phyloP scores from a whole-genome alignment of 306 rosid genomes.

The Trichosanthes truncata region DNA sequence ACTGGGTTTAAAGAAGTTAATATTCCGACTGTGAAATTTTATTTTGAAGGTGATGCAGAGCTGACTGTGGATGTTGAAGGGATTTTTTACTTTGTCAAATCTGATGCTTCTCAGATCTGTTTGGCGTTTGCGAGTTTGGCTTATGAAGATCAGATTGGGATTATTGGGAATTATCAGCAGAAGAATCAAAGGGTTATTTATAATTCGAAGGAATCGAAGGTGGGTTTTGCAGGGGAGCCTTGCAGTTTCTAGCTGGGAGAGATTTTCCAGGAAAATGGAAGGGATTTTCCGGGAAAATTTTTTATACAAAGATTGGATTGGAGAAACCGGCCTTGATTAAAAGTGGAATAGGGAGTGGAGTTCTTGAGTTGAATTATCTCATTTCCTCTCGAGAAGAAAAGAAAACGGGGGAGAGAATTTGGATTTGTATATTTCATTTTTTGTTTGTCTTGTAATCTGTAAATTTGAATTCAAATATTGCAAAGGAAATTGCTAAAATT shows the following conservation, averaged over 20 bases:
- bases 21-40: constrained; percentile 41
- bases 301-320: neutral
- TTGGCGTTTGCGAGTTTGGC: constrained; percentile 65
- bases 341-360: neutral
- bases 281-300: neutral
- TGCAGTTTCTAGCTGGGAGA: constrained; percentile 36
- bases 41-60: constrained; percentile 53
- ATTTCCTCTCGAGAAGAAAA: neutral
- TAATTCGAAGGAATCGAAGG: constrained; percentile 44
- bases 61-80: constrained; percentile 52
- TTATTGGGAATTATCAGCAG: constrained; percentile 83
- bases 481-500: too few species aligned
- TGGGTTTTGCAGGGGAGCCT: constrained; percentile 72
- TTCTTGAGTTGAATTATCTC: neutral
- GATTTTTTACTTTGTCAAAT: constrained; percentile 39
- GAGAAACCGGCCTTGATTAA: neutral
- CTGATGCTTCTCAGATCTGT: constrained; percentile 67
- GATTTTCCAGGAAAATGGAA: neutral
- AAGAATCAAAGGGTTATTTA: constrained; percentile 84
- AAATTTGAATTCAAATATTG: neutral
- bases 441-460: neutral
- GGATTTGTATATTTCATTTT: neutral
- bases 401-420: neutral
- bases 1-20: constrained; percentile 40
- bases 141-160: constrained; percentile 36